Evolutionary conservation across 2,329 filamentous ascomycete genomes (phyloP).

Genomic region (Pseudocercospora macadamiae): DNA sequence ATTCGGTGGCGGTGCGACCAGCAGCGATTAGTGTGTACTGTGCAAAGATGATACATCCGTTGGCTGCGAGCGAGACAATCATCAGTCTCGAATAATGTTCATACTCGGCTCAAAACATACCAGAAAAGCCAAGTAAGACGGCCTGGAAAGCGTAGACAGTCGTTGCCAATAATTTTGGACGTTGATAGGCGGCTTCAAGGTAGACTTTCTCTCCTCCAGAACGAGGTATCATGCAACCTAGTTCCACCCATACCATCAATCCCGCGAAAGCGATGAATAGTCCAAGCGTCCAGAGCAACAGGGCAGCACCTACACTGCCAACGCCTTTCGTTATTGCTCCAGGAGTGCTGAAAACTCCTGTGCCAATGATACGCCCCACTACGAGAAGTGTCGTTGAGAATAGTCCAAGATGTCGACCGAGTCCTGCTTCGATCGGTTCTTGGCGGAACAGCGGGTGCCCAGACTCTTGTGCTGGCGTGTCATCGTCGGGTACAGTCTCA

Average conservation of each 20-base stretch:
- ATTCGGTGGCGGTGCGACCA: constrained; percentile 54
- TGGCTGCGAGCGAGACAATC: constrained; percentile 57
- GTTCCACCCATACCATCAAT: constrained; percentile 64
- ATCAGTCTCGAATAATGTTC: no score
- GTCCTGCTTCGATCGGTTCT: not conserved
- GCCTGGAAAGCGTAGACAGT: constrained; percentile 66
- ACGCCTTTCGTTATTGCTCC: constrained; percentile 38
- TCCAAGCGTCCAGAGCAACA: constrained; percentile 68
- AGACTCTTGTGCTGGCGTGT: not conserved
- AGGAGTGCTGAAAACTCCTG: constrained; percentile 20
- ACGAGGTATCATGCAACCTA: constrained; percentile 67
- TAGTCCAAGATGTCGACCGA: constrained; percentile 22
- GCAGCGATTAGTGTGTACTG: constrained; percentile 64
- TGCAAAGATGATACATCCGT: constrained; percentile 62
- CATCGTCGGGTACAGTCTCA: not conserved
- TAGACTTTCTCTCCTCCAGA: constrained; percentile 68
- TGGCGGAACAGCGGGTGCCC: not conserved
- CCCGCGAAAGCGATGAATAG: constrained; percentile 60
- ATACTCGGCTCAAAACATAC: not conserved
- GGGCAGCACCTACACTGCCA: constrained; percentile 63
- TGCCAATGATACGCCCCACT: constrained; percentile 22
- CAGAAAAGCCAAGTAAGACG: constrained; percentile 63
- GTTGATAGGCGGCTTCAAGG: constrained; percentile 67
- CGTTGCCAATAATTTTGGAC: constrained; percentile 65
- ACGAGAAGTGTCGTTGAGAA: constrained; percentile 24